These are phyloP conservation scores for Discostella stelligeroides DNA, from an alignment of 108 stramenopile genomes.

Conservation along the genomic window DNA sequence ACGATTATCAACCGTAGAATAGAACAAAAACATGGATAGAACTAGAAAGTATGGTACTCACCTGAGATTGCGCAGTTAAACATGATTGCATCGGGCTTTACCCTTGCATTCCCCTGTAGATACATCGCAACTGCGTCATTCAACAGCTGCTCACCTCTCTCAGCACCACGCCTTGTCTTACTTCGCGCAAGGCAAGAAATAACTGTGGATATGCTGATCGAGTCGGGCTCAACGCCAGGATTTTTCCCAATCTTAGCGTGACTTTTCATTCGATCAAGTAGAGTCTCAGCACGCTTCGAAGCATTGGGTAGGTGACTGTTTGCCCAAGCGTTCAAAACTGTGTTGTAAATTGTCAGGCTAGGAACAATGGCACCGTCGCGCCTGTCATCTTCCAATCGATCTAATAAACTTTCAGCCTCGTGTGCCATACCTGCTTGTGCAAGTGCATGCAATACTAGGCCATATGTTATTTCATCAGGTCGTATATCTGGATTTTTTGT, in stretches of 20 bases:
- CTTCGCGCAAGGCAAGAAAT: constrained; percentile 43
- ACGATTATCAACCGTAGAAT: not conserved
- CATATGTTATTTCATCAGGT: constrained; percentile 48
- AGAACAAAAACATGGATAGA: not conserved
- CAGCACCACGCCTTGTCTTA: constrained; percentile 28
- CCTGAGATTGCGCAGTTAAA: constrained; percentile 36
- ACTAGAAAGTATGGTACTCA: constrained; percentile 13
- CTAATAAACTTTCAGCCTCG: constrained; percentile 41
- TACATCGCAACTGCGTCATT: constrained; percentile 35
- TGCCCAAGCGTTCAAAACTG: constrained; percentile 72
- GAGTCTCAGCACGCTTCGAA: constrained; percentile 35
- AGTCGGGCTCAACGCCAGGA: constrained; percentile 41
- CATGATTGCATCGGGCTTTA: constrained; percentile 48
- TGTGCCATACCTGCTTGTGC: constrained; percentile 46
- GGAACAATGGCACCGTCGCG: constrained; percentile 24
- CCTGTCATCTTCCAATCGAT: constrained; percentile 29
- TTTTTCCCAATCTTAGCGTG: constrained; percentile 40
- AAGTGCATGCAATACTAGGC: constrained; percentile 35
- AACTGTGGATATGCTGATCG: constrained; percentile 44
- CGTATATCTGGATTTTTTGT: constrained; percentile 29
- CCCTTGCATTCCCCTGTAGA: constrained; percentile 35
- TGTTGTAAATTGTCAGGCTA: constrained; percentile 59
- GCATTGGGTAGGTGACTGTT: constrained; percentile 46
- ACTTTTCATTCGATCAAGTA: constrained; percentile 37
- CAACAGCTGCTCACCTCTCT: constrained; percentile 38